These are phyloP conservation scores for Blastobotrys persicus DNA, from an alignment of 1,139 yeast genomes.

Conservation along the genomic window DNA sequence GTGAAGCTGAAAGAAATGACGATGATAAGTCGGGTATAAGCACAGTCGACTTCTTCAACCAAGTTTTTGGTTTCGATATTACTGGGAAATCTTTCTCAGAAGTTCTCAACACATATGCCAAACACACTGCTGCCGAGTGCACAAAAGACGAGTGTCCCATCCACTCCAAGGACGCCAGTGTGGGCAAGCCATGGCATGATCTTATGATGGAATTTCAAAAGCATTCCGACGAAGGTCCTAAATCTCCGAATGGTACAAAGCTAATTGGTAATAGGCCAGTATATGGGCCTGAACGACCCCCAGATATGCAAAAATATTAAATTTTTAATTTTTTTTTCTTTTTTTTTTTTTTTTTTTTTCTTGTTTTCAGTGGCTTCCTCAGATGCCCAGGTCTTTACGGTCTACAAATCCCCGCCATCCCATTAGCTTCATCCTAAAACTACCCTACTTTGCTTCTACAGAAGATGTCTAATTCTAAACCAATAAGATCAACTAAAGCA, in stretches of 20 bases:
- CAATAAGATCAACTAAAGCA: no score
- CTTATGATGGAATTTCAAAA: constrained; percentile 12
- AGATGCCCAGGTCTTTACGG: no score
- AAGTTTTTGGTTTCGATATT: constrained; percentile 21
- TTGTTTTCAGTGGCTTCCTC: no score
- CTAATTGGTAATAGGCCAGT: constrained; percentile 18
- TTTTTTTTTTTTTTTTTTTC: no score
- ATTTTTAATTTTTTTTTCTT: no score
- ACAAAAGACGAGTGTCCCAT: constrained; percentile 13
- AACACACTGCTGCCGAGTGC: constrained; percentile 8
- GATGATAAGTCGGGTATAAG: background rate
- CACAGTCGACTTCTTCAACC: constrained; percentile 17
- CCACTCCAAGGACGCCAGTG: constrained; percentile 11
- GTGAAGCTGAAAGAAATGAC: background rate
- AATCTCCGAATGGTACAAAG: no score
- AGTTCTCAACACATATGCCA: constrained; percentile 12
- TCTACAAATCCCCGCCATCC: no score
- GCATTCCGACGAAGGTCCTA: constrained; percentile 5
- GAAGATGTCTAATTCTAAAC: no score
- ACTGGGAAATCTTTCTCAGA: constrained; percentile 19
- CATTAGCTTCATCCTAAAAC: no score
- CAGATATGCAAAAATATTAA: constrained; percentile 21
- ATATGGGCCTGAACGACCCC: constrained; percentile 28
- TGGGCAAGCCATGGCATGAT: constrained; percentile 10
- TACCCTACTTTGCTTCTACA: no score